Evolutionary conservation across 2,329 filamentous ascomycete genomes (phyloP).

Genomic region (Alternaria sp.): DNA sequence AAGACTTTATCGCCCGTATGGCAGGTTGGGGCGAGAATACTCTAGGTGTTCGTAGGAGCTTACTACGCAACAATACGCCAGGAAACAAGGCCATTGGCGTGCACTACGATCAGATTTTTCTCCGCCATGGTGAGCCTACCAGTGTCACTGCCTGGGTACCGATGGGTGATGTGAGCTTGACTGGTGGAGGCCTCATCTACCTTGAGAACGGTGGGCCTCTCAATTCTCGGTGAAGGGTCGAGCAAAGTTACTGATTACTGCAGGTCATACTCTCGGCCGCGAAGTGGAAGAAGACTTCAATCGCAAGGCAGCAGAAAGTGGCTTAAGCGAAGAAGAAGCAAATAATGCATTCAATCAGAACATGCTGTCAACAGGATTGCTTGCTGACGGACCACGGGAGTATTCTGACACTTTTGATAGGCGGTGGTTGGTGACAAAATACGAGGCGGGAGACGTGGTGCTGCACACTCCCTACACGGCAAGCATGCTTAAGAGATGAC

Average conservation of each 20-base stretch:
- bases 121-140: constrained; percentile 64
- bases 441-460: constrained; percentile 64
- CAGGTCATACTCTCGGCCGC: constrained; percentile 57
- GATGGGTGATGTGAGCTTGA: constrained; percentile 62
- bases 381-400: constrained; percentile 60
- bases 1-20: constrained; percentile 60
- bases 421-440: constrained; percentile 62
- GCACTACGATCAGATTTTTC: constrained; percentile 68
- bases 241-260: background rate
- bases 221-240: background rate
- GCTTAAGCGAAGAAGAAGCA: constrained; percentile 62
- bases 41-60: constrained; percentile 57
- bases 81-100: constrained; percentile 66
- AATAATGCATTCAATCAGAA: constrained; percentile 60
- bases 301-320: constrained; percentile 58
- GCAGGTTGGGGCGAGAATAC: constrained; percentile 63
- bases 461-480: constrained; percentile 46
- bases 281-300: constrained; percentile 63
- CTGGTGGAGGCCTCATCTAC: constrained; percentile 68
- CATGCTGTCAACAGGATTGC: constrained; percentile 65
- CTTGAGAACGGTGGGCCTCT: constrained; percentile 57
- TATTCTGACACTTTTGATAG: constrained; percentile 57
- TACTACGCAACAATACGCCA: constrained; percentile 66
- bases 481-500: background rate
- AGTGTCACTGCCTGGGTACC: constrained; percentile 67